Base-by-base conservation (phyloP, 768 basidiomycete genomes). In the Brasilioporus rufonigricans region DNA sequence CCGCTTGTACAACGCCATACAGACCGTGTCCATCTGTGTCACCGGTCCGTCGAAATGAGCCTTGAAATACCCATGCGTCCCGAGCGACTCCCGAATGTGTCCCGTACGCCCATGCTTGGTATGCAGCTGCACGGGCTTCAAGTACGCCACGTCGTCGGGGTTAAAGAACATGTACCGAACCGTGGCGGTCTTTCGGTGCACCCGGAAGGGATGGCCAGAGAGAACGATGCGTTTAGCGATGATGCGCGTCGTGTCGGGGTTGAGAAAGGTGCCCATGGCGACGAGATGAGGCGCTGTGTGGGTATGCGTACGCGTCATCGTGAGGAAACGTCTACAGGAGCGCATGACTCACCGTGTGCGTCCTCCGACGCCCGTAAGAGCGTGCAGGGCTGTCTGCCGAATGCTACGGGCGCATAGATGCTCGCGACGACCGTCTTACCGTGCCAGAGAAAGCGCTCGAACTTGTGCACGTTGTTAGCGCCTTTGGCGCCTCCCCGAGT, bases 81-180 rank as follows among this genome's bases (percentile, higher is more conserved):
- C 96, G 18, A 99, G 85, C 10, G 92, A 88, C 72, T 94, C 95
- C 45, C 79, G 80, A 61, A 95, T 91, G 71, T 99, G 94, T 2
- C 96, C 97, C 24, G 79, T 80, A 21, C 92, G 81, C 11, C 96
- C 95, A 56, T 87, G 81, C 73, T 98, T 99, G 4, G 94, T 98
- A 69, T 93, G 81, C 53, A 98, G 76, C 66, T 96, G 92, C 55
- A 98, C 85, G 1, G 94, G 93, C 69, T 92, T 89, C 79, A 90
- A 98, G 72, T 95, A 98, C 39, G 82, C 77, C 46, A 98, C 82
- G 68, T 98, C 96, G 44, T 93, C 92, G 84, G 86, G 63, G 71
- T 95, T 88, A 81, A 99, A 98, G 77, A 98, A 98, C 92, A 99
- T 91, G 77, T 98, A 98, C 52, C 96, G 87, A 62, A 99, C 86